phyloP scores from a whole-genome alignment of 1,139 yeast species.

The Hyphopichia buzzinii region DNA sequence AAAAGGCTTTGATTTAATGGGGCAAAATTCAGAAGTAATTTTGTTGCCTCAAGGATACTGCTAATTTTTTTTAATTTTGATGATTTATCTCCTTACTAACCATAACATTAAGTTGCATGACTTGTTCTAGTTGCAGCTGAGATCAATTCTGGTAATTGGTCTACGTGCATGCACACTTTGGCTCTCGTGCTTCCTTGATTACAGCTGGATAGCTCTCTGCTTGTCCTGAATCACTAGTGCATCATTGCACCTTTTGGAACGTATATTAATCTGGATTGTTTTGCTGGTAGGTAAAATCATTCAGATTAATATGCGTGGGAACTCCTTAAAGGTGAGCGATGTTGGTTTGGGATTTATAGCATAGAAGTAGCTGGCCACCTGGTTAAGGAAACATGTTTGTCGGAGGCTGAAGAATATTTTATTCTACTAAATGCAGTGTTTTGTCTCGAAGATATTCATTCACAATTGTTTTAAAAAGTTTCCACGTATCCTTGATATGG shows the following conservation, averaged over 20 bases:
- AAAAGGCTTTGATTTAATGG: conserved; percentile 36
- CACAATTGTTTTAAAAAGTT: conserved; percentile 1
- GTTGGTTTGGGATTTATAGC: conserved; percentile 27
- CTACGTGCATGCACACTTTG: not conserved
- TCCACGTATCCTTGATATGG: conserved; percentile 21
- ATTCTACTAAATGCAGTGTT: too few relatives aligned
- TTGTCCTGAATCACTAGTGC: conserved; percentile 16
- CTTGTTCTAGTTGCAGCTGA: conserved; percentile 1
- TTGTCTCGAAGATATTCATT: not conserved
- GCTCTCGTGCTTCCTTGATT: not conserved
- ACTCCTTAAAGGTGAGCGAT: conserved; percentile 7
- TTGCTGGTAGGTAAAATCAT: conserved; percentile 14
- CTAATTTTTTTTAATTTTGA: conserved; percentile 1
- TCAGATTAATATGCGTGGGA: conserved; percentile 29
- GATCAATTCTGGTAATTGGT: not conserved
- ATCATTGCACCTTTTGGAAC: not conserved
- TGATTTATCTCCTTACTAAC: conserved; percentile 5
- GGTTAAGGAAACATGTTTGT: not conserved
- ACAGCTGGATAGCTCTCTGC: conserved; percentile 33
- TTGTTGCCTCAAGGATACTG: conserved; percentile 25
- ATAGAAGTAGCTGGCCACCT: conserved; percentile 32
- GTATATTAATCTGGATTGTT: conserved; percentile 22
- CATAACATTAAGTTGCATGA: not conserved
- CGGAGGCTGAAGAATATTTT: not conserved
- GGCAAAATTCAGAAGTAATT: conserved; percentile 55